A percentile compares a stretch with the other conserved stretches of the same genome.
phyloP scores from a whole-genome alignment of 2,329 filamentous ascomycete genomes.

The Penicillium janthinellum region DNA sequence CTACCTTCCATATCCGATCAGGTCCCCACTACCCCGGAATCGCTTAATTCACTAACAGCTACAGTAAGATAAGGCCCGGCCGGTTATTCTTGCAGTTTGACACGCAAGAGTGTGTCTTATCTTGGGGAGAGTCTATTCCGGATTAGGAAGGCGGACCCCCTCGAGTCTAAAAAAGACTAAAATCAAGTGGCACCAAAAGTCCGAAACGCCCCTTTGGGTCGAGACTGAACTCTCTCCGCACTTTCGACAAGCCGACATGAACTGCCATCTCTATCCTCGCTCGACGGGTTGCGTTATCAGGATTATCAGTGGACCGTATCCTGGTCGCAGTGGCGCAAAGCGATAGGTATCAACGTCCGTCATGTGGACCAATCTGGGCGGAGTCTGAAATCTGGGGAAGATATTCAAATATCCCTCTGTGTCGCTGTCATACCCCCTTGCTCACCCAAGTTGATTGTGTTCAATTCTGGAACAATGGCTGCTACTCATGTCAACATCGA shows the following conservation, averaged over 20 bases:
- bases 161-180: neutral
- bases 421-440: neutral
- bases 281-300: neutral
- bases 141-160: slow-evolving; percentile 25
- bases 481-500: neutral
- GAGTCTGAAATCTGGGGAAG: neutral
- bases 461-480: neutral
- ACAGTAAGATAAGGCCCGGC: neutral
- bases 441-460: neutral
- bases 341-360: neutral
- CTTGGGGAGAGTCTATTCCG: slow-evolving; percentile 2
- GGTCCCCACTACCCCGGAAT: neutral
- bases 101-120: neutral
- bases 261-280: neutral
- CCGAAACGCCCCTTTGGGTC: neutral
- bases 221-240: slow-evolving; percentile 2
- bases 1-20: neutral
- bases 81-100: neutral
- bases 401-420: slow-evolving; percentile 12
- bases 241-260: neutral
- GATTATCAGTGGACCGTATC: neutral
- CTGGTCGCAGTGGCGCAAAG: slow-evolving; percentile 2
- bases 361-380: slow-evolving; percentile 9
- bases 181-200: neutral
- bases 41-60: neutral